These are phyloP conservation scores for Globisporangium nagaii DNA, from an alignment of 352 stramenopile species.

Conservation along the genomic window DNA sequence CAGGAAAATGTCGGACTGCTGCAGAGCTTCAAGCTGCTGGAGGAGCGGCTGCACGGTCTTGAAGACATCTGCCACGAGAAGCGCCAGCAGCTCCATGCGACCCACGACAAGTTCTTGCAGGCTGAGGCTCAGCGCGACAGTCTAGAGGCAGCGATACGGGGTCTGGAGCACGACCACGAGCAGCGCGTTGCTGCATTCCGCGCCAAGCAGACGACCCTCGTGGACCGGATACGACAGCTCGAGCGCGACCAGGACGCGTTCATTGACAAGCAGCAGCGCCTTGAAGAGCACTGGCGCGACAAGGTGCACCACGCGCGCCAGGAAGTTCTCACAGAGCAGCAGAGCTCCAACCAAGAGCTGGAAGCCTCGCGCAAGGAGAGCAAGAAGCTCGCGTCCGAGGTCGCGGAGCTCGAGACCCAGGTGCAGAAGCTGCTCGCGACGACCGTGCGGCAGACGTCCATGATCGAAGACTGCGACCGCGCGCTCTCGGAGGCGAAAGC, in stretches of 20 bases:
- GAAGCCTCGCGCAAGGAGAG: conserved; percentile 20
- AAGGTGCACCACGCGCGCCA: conserved; percentile 17
- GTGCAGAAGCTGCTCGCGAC: conserved; percentile 51
- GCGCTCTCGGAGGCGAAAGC: conserved; percentile 36
- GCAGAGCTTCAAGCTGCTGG: conserved; percentile 48
- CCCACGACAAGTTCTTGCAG: conserved; percentile 11
- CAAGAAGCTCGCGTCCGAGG: conserved; percentile 18
- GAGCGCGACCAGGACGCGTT: conserved; percentile 22
- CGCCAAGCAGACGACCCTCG: conserved; percentile 17
- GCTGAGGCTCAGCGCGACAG: conserved; percentile 34
- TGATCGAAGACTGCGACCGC: conserved; percentile 74
- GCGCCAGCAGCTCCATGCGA: conserved; percentile 17
- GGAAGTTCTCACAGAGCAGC: conserved; percentile 16
- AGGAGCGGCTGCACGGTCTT: conserved; percentile 37
- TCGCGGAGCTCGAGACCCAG: conserved; percentile 31
- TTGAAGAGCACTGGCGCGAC: conserved; percentile 31
- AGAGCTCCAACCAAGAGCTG: conserved; percentile 21
- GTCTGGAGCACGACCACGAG: conserved; percentile 24
- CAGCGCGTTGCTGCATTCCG: conserved; percentile 18
- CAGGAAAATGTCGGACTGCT: conserved; percentile 51
- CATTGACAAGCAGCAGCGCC: conserved; percentile 13
- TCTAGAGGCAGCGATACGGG: conserved; percentile 24
- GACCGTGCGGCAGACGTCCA: conserved; percentile 54
- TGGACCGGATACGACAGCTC: conserved; percentile 31
- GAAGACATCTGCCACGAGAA: conserved; percentile 30